phyloP scores from a whole-genome alignment of 139 green algal species.

The Ettlia oleoabundans region DNA sequence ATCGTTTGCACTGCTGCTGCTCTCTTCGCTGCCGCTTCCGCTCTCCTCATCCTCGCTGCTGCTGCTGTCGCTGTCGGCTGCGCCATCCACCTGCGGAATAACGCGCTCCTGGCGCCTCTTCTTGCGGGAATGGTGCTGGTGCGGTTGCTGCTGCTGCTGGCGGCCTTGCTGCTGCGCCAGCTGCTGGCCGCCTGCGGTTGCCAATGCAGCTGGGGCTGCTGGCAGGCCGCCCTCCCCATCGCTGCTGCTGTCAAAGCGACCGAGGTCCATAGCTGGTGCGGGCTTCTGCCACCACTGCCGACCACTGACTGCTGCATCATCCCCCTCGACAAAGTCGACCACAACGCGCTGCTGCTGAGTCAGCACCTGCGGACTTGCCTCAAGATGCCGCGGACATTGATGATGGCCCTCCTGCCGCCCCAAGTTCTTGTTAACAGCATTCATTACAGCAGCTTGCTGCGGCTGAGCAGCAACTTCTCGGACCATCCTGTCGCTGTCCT shows the following conservation, averaged over 20 bases:
- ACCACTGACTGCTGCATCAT: background rate
- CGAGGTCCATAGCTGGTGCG: background rate
- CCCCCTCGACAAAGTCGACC: slow-evolving; percentile 4
- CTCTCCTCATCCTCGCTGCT: slow-evolving; percentile 1
- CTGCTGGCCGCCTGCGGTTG: background rate
- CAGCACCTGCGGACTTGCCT: background rate
- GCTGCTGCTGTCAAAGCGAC: slow-evolving; percentile 41
- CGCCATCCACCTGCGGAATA: slow-evolving; percentile 50
- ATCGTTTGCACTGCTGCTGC: background rate
- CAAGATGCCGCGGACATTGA: no score
- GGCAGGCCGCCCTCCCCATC: slow-evolving; percentile 9
- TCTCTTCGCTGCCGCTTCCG: background rate
- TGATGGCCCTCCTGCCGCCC: no score
- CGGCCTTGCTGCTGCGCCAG: background rate
- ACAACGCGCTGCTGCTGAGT: background rate
- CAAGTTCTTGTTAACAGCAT: no score
- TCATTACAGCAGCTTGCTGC: no score
- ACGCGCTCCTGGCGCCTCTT: background rate
- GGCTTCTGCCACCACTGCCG: slow-evolving; percentile 18
- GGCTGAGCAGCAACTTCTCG: no score
- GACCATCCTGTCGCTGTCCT: background rate
- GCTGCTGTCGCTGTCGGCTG: slow-evolving; percentile 23
- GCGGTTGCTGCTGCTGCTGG: background rate
- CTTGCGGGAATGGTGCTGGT: background rate
- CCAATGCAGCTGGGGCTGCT: background rate